Percentiles rank a stretch among this genome's conserved stretches.
phyloP scores from a whole-genome alignment of 78 protist species.

The Capsaspora owczarzaki region DNA sequence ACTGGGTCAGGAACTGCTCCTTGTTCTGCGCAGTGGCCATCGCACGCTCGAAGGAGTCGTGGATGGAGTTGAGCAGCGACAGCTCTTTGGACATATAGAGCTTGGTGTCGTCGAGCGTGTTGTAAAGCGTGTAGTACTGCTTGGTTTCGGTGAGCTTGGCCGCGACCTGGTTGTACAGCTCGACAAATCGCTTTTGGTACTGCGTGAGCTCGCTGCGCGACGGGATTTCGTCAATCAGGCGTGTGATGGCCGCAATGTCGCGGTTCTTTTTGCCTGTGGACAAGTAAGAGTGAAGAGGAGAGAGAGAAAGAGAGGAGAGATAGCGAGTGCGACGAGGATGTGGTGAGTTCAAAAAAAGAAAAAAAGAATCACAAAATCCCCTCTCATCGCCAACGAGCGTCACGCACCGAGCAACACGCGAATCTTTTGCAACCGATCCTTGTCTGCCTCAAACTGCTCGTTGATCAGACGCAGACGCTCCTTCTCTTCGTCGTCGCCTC shows the following conservation, averaged over 20 bases:
- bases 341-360: neutral
- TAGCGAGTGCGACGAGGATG: neutral
- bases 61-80: neutral
- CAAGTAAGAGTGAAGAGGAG: neutral
- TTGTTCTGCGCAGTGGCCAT: neutral
- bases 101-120: constrained; percentile 52
- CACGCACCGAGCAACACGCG: constrained; percentile 30
- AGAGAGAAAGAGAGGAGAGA: neutral
- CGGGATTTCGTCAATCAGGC: constrained; percentile 78
- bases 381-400: constrained; percentile 13
- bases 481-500: constrained; percentile 20
- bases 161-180: constrained; percentile 70
- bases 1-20: neutral
- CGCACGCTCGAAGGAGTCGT: neutral
- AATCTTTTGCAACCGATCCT: neutral
- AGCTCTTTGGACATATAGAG: constrained; percentile 49
- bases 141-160: constrained; percentile 73
- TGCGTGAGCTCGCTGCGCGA: constrained; percentile 83
- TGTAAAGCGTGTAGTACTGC: constrained; percentile 66
- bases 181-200: constrained; percentile 82
- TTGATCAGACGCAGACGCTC: constrained; percentile 36
- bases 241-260: constrained; percentile 51
- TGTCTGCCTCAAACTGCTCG: constrained; percentile 34
- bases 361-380: neutral
- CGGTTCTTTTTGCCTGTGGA: neutral